phyloP scores from a whole-genome alignment of 78 protist genomes.

The Dictyostelium purpureum region DNA sequence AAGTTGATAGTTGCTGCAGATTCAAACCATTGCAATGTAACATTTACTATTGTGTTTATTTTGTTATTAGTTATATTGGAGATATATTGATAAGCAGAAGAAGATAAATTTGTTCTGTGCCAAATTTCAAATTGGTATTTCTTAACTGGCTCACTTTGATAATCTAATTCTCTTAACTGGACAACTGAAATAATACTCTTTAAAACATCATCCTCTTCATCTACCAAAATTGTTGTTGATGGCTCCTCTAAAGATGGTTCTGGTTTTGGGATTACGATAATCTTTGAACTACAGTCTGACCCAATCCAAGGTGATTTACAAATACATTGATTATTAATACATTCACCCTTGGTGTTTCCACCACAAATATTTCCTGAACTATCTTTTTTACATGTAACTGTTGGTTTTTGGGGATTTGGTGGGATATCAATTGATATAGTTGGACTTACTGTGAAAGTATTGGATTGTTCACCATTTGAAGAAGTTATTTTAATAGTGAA shows the following conservation, averaged over 20 bases:
- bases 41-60: not conserved
- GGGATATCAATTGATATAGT: no score
- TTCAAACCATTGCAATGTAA: not conserved
- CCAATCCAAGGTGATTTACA: not conserved
- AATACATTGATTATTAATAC: not conserved
- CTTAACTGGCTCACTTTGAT: not conserved
- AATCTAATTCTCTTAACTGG: not conserved
- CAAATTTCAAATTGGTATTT: constrained; percentile 2
- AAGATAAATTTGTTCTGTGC: not conserved
- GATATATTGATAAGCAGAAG: not conserved
- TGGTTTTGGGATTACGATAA: not conserved
- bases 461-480: no score
- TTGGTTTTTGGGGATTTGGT: no score
- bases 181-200: not conserved
- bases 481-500: no score
- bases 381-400: no score
- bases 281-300: not conserved
- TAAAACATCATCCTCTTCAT: not conserved
- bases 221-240: not conserved
- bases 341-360: not conserved
- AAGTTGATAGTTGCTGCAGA: not conserved
- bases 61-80: not conserved
- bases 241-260: not conserved
- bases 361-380: constrained; percentile 4
- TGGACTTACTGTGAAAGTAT: no score